phyloP scores from a whole-genome alignment of 768 basidiomycete species.

The Tulasnella calospora region DNA sequence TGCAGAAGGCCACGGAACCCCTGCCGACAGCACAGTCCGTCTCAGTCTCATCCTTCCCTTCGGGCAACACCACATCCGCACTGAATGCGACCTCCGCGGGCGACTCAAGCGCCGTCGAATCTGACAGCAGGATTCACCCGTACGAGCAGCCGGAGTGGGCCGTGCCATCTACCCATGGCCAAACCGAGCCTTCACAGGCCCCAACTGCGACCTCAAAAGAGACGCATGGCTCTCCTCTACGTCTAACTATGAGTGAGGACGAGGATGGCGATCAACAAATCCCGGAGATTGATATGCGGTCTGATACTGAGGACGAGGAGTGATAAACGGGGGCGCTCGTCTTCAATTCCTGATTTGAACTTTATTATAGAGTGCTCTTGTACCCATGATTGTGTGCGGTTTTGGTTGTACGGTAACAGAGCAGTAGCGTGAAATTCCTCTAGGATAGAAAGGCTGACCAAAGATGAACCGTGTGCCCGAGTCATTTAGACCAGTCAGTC shows the following conservation, averaged over 20 bases:
- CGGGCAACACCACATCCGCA: background rate
- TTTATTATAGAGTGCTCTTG: background rate
- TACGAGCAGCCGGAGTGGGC: background rate
- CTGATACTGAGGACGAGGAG: slow-evolving; percentile 63
- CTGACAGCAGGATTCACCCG: background rate
- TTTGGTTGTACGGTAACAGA: background rate
- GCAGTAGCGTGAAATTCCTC: background rate
- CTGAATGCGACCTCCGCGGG: background rate
- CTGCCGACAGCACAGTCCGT: background rate
- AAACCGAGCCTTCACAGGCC: background rate
- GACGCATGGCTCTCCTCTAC: background rate
- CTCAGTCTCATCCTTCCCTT: background rate
- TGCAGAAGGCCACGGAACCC: no score
- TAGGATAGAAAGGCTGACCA: background rate
- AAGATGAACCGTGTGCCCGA: slow-evolving; percentile 1
- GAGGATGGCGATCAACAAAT: slow-evolving; percentile 58
- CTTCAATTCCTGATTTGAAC: background rate
- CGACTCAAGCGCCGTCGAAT: background rate
- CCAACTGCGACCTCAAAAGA: background rate
- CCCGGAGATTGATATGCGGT: slow-evolving; percentile 70
- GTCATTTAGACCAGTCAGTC: slow-evolving; percentile 10
- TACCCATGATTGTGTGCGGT: background rate
- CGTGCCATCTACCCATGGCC: background rate
- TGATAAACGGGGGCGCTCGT: background rate
- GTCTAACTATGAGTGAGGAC: slow-evolving; percentile 34